Percentiles rank a stretch among this genome's conserved stretches.
Conservation (phyloP, 371 early-diverging fungal species). For the Lichtheimia corymbifera region DNA sequence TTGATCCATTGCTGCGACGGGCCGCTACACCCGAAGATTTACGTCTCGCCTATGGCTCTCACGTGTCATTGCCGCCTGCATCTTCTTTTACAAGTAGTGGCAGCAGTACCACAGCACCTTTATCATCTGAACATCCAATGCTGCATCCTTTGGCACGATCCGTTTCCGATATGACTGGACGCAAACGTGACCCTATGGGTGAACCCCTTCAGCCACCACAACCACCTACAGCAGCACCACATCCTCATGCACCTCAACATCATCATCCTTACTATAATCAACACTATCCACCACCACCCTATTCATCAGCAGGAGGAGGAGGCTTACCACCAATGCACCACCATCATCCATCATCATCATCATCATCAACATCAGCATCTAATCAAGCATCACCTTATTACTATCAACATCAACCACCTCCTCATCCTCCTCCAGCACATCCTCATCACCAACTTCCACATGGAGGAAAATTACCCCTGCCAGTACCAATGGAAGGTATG, state of each 20-base stretch:
- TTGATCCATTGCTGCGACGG: too few relatives aligned
- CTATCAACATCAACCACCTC: background rate
- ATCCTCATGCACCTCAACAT: background rate
- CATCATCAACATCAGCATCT: slow-evolving; percentile 3
- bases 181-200: slow-evolving; percentile 1
- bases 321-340: slow-evolving; percentile 3
- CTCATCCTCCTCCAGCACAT: slow-evolving; percentile 5
- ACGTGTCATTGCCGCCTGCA: background rate
- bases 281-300: slow-evolving; percentile 5
- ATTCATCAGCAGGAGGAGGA: slow-evolving; percentile 1
- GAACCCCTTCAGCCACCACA: background rate
- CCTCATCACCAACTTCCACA: slow-evolving; percentile 16
- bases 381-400: slow-evolving; percentile 10
- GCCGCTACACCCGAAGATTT: too few relatives aligned
- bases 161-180: slow-evolving; percentile 1
- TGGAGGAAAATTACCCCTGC: slow-evolving; percentile 2
- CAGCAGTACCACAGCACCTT: slow-evolving; percentile 7
- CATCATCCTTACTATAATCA: slow-evolving; percentile 1
- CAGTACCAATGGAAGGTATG: slow-evolving; percentile 8
- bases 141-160: background rate
- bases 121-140: background rate
- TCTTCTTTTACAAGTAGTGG: slow-evolving; percentile 18
- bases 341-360: slow-evolving; percentile 4
- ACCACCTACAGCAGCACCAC: background rate
- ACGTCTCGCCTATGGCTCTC: too few relatives aligned